Percentiles rank a stretch among this genome's conserved stretches.
phyloP scores from a whole-genome alignment of 2,329 filamentous ascomycete genomes.

The Neophaeococcomyces mojaviensis region DNA sequence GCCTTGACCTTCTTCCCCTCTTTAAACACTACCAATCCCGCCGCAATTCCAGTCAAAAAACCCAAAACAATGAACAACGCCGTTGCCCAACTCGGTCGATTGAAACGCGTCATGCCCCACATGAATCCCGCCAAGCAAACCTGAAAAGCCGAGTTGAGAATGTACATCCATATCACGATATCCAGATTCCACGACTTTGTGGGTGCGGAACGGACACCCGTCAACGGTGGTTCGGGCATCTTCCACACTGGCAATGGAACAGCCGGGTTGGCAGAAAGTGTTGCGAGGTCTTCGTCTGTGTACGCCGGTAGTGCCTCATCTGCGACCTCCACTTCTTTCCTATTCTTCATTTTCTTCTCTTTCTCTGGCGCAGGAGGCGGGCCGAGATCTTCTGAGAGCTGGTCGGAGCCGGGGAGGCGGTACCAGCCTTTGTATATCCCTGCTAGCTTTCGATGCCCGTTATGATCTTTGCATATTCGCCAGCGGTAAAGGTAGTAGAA shows the following conservation, averaged over 20 bases:
- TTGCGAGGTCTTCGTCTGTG: slow-evolving; percentile 45
- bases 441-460: slow-evolving; percentile 60
- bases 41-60: slow-evolving; percentile 60
- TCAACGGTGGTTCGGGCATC: slow-evolving; percentile 61
- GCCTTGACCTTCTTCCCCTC: slow-evolving; percentile 66
- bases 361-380: slow-evolving; percentile 17
- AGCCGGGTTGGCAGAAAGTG: slow-evolving; percentile 40
- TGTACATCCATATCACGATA: slow-evolving; percentile 69
- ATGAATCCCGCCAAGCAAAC: slow-evolving; percentile 67
- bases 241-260: slow-evolving; percentile 59
- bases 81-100: slow-evolving; percentile 68
- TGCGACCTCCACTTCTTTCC: slow-evolving; percentile 14
- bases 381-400: slow-evolving; percentile 38
- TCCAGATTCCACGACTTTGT: slow-evolving; percentile 70
- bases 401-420: slow-evolving; percentile 58
- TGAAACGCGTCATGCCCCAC: slow-evolving; percentile 70
- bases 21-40: slow-evolving; percentile 61
- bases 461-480: slow-evolving; percentile 46
- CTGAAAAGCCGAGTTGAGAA: slow-evolving; percentile 73
- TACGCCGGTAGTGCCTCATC: slow-evolving; percentile 14
- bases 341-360: neutral
- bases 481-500: slow-evolving; percentile 65
- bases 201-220: slow-evolving; percentile 59
- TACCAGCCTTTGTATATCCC: slow-evolving; percentile 72
- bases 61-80: slow-evolving; percentile 71